Percentiles rank a stretch among this genome's conserved stretches.
These are phyloP conservation scores for Wickerhamomyces alni DNA, from an alignment of 805 yeast genomes.

Conservation along the genomic window DNA sequence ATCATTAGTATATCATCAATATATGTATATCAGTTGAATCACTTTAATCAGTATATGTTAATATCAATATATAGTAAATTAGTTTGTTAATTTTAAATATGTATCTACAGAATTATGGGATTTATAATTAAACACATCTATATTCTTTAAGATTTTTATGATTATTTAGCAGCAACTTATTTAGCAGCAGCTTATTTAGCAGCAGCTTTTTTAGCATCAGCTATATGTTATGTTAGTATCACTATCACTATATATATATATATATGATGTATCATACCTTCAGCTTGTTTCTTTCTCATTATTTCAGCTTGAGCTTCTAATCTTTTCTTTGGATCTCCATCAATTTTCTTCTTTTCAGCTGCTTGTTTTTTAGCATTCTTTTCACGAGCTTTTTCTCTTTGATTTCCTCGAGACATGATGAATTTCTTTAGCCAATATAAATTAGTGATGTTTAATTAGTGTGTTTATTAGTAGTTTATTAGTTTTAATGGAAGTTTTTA, in stretches of 20 bases:
- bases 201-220: conserved; percentile 45
- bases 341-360: conserved; percentile 55
- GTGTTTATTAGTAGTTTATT: too few species aligned
- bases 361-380: conserved; percentile 80
- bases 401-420: conserved; percentile 98
- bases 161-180: not conserved
- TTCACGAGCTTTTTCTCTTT: conserved; percentile 88
- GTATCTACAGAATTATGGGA: not conserved
- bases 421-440: too few species aligned
- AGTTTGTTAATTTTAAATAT: too few species aligned
- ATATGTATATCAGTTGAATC: too few species aligned
- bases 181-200: conserved; percentile 27
- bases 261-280: conserved; percentile 41
- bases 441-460: too few species aligned
- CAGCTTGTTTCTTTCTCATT: conserved; percentile 83
- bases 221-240: too few species aligned
- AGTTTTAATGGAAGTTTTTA: too few species aligned
- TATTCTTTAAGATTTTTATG: too few species aligned
- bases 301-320: conserved; percentile 87
- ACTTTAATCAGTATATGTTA: too few species aligned
- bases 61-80: too few species aligned
- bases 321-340: conserved; percentile 82
- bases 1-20: too few species aligned
- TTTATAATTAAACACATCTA: not conserved
- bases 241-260: too few species aligned